Conservation (phyloP, 768 basidiomycete genomes). For the Inosperma sp. region DNA sequence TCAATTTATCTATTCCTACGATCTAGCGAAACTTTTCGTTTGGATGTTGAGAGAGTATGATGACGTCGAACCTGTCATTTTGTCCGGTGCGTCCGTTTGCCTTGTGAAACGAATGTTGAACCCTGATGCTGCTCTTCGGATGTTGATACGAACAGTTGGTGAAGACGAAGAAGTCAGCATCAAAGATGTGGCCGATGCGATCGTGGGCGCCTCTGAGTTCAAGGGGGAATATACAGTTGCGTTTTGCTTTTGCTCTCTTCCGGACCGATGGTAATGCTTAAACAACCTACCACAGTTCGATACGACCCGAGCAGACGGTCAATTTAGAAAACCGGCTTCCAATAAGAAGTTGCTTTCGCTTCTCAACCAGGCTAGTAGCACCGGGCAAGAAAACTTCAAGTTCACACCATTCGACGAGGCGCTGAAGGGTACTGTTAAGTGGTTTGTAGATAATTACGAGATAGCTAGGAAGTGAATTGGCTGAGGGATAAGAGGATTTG, state of each 20-base stretch:
- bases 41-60: slow-evolving; percentile 90
- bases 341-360: slow-evolving; percentile 79
- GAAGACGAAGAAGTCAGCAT: slow-evolving; percentile 95
- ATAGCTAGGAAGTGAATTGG: slow-evolving; percentile 55
- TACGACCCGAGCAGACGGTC: slow-evolving; percentile 78
- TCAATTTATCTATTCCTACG: slow-evolving; percentile 97
- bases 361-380: slow-evolving; percentile 50
- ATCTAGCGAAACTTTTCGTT: slow-evolving; percentile 93
- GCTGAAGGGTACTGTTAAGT: slow-evolving; percentile 69
- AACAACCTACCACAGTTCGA: slow-evolving; percentile 58
- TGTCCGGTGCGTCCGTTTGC: slow-evolving; percentile 56
- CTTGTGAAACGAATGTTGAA: background rate
- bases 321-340: slow-evolving; percentile 93
- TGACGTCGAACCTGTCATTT: slow-evolving; percentile 88
- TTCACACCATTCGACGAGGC: slow-evolving; percentile 92
- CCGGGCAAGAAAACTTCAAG: slow-evolving; percentile 47
- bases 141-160: slow-evolving; percentile 60
- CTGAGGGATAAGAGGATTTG: background rate
- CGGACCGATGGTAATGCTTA: background rate
- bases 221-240: slow-evolving; percentile 69
- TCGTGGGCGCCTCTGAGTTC: slow-evolving; percentile 80
- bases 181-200: slow-evolving; percentile 84
- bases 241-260: background rate
- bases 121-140: slow-evolving; percentile 6
- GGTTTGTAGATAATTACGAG: slow-evolving; percentile 82